A percentile compares a stretch with the other conserved stretches of the same genome.
phyloP scores from a whole-genome alignment of 2,329 filamentous ascomycete genomes.

The Beauveria scarabaeidicola region DNA sequence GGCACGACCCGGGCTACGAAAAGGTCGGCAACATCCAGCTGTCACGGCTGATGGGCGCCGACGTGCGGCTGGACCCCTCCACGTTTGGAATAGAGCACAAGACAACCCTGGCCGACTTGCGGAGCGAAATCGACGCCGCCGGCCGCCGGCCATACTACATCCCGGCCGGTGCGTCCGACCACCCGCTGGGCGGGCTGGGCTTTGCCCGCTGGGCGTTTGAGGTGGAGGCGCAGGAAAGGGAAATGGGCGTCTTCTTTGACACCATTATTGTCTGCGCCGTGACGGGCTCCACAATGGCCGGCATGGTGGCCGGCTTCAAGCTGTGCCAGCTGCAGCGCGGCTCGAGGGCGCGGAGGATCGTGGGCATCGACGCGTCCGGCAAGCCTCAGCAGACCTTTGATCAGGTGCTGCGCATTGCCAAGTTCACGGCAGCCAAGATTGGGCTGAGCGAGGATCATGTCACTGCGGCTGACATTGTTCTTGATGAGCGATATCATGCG shows the following conservation, averaged over 20 bases:
- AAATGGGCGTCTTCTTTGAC: constrained; percentile 56
- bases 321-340: constrained; percentile 40
- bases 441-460: constrained; percentile 53
- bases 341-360: constrained; percentile 42
- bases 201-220: constrained; percentile 66
- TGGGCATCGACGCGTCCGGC: constrained; percentile 52
- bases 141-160: constrained; percentile 63
- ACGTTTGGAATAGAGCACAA: constrained; percentile 64
- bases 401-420: constrained; percentile 59
- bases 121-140: constrained; percentile 39
- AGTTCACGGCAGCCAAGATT: constrained; percentile 53
- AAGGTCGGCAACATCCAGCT: constrained; percentile 65
- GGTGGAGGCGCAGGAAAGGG: constrained; percentile 53
- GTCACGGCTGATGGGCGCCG: constrained; percentile 57
- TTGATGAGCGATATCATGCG: constrained; percentile 56
- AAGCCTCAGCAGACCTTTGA: constrained; percentile 47
- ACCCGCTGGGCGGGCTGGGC: constrained; percentile 60
- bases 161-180: constrained; percentile 62
- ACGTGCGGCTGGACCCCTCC: constrained; percentile 51
- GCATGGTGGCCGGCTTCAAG: constrained; percentile 67
- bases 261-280: constrained; percentile 62
- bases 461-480: constrained; percentile 50
- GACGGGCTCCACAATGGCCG: constrained; percentile 61
- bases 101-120: constrained; percentile 44
- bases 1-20: constrained; percentile 49